Conservation (phyloP, 129 eudicot species). For the Flaveria ramosissima region DNA sequence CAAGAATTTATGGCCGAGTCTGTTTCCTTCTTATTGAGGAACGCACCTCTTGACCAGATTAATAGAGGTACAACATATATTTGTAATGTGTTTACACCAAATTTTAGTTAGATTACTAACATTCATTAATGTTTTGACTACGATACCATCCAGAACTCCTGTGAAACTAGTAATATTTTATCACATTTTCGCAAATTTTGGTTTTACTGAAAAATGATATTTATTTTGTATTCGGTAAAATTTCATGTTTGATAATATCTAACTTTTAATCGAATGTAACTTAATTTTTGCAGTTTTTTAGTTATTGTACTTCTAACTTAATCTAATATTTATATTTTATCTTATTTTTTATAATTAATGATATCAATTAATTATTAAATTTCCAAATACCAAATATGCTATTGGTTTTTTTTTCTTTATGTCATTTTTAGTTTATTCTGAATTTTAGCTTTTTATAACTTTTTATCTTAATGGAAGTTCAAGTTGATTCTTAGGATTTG, state of each 20-base stretch:
- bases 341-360: not conserved
- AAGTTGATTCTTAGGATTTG: too few species aligned
- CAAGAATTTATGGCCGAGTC: slow-evolving; percentile 90
- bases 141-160: not conserved
- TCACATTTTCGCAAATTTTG: not conserved
- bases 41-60: slow-evolving; percentile 64
- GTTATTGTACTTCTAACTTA: not conserved
- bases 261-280: not conserved
- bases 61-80: slow-evolving; percentile 52
- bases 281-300: not conserved
- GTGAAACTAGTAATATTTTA: not conserved
- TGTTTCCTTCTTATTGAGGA: slow-evolving; percentile 71
- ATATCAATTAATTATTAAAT: not conserved
- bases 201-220: not conserved
- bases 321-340: not conserved
- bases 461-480: not conserved
- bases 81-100: not conserved
- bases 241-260: not conserved
- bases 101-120: not conserved
- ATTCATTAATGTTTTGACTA: not conserved
- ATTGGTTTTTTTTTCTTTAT: not conserved
- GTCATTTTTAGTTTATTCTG: not conserved
- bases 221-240: not conserved
- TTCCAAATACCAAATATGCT: not conserved
- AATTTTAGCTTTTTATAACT: not conserved